Evolutionary conservation across 768 basidiomycete species (phyloP).

Genomic region (Sporobolomyces phaffii): DNA sequence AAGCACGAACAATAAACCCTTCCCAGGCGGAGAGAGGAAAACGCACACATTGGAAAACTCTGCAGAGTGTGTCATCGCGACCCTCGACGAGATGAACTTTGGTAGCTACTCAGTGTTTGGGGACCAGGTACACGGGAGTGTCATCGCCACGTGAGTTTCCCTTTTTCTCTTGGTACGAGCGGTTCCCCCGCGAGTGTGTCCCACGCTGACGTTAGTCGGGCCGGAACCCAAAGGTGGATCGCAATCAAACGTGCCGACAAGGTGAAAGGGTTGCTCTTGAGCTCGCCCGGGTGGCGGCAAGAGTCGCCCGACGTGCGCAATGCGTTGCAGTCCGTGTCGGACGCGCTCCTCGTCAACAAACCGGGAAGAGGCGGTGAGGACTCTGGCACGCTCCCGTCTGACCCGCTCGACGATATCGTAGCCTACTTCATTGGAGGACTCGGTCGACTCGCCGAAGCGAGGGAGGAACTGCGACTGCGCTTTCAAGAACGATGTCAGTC

Average conservation of each 20-base stretch:
- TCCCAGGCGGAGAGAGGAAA: conserved; percentile 18
- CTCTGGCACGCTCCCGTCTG: conserved; percentile 1
- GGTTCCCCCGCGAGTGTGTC: not conserved
- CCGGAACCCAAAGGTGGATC: conserved; percentile 1
- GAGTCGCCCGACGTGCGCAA: conserved; percentile 2
- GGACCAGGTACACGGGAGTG: conserved; percentile 21
- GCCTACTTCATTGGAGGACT: conserved; percentile 5
- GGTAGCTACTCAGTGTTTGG: conserved; percentile 6
- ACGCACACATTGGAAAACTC: conserved; percentile 26
- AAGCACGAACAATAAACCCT: too few species aligned
- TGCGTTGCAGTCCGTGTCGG: not conserved
- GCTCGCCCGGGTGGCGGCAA: conserved; percentile 16
- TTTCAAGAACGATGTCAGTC: conserved; percentile 19
- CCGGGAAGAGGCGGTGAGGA: conserved; percentile 7
- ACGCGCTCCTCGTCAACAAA: conserved; percentile 5
- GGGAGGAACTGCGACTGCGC: not conserved
- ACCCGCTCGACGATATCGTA: conserved; percentile 9
- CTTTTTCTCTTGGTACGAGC: not conserved
- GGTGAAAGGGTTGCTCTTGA: conserved; percentile 6
- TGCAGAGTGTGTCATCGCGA: conserved; percentile 19
- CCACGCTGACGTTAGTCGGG: not conserved
- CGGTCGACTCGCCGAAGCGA: not conserved
- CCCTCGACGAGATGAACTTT: conserved; percentile 15
- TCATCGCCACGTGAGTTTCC: not conserved
- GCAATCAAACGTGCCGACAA: conserved; percentile 14